Percentiles rank a stretch among this genome's conserved stretches.
Evolutionary conservation across 1,284 basidiomycete genomes (phyloP).

Genomic region (Cystobasidiaceae sp.): DNA sequence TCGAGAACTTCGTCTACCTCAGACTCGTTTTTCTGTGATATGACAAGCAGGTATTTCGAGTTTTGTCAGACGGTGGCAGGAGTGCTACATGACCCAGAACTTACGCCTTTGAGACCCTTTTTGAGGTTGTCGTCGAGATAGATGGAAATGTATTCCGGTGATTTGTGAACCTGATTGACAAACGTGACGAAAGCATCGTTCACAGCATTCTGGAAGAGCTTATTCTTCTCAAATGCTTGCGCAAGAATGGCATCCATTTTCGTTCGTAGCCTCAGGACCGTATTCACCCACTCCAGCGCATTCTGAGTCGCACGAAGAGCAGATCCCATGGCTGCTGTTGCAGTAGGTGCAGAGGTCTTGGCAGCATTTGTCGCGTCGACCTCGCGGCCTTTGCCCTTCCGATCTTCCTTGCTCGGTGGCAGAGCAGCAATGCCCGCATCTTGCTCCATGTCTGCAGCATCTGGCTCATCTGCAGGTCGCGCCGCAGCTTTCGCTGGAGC

Average conservation of each 20-base stretch:
- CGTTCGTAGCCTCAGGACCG: constrained; percentile 85
- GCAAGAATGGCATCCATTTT: constrained; percentile 75
- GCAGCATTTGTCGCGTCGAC: constrained; percentile 52
- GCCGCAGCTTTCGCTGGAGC: constrained; percentile 11
- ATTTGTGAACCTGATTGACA: constrained; percentile 80
- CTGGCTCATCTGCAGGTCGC: constrained; percentile 42
- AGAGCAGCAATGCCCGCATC: constrained; percentile 43
- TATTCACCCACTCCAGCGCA: constrained; percentile 91
- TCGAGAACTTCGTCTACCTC: constrained; percentile 86
- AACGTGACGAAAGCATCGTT: constrained; percentile 93
- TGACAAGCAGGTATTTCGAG: background rate
- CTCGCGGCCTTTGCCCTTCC: constrained; percentile 58
- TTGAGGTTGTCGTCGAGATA: constrained; percentile 97
- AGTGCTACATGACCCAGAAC: constrained; percentile 44
- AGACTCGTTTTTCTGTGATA: constrained; percentile 76
- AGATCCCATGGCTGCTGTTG: constrained; percentile 33
- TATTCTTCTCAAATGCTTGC: constrained; percentile 66
- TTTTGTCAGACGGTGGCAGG: background rate
- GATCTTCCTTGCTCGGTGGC: constrained; percentile 47
- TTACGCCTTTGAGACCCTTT: constrained; percentile 87
- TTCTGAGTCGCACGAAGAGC: constrained; percentile 44
- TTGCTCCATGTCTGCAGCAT: constrained; percentile 46
- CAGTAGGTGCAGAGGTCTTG: constrained; percentile 42
- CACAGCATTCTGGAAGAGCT: constrained; percentile 72
- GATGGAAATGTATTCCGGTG: constrained; percentile 90